Conservation (phyloP, 176 grass and related monocot species). For the bread wheat (Triticum aestivum) region IWGSC_CS_RefSeq_v2.1 NC_057802.1:2990298-2990797, state of each 20-base stretch:
- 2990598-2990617: background rate
- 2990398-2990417: background rate
- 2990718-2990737: background rate
- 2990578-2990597: background rate
- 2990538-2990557: background rate
- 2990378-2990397: background rate
- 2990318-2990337: background rate
- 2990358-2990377: background rate
- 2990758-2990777: background rate
- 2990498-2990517: background rate
- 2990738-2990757: background rate
- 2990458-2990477: background rate
- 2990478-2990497: fast-evolving
- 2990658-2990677: no score
- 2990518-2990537: background rate
- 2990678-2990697: no score
- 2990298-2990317: background rate
- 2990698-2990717: background rate
- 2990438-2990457: background rate
- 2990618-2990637: background rate
- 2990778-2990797: no score
- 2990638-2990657: background rate
- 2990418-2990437: background rate
- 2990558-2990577: background rate
- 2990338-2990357: background rate